A percentile compares a stretch with the other conserved stretches of the same genome.
Evolutionary conservation across 129 eudicot genomes (phyloP).

Genomic region (sunflower (Helianthus annuus)): HanXRQr2.0-SUNRISE NC_035446.2:165241447-165241946

Average conservation of each 20-base stretch:
- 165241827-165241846: slow-evolving; percentile 38
- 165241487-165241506: no score
- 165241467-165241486: not conserved
- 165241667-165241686: not conserved
- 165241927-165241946: slow-evolving; percentile 12
- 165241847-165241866: not conserved
- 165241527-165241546: no score
- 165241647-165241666: not conserved
- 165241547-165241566: no score
- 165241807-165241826: slow-evolving; percentile 69
- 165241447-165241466: not conserved
- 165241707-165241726: slow-evolving; percentile 65
- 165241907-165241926: slow-evolving; percentile 16
- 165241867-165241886: not conserved
- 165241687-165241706: slow-evolving; percentile 36
- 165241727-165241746: slow-evolving; percentile 76
- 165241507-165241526: no score
- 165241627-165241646: not conserved
- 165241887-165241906: slow-evolving; percentile 20
- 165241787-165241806: slow-evolving; percentile 51
- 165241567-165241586: no score
- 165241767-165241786: slow-evolving; percentile 60
- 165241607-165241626: not conserved
- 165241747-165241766: slow-evolving; percentile 65
- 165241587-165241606: no score